Conservation (phyloP, 345 rosid species). For the Bruguiera sexangula region DNA sequence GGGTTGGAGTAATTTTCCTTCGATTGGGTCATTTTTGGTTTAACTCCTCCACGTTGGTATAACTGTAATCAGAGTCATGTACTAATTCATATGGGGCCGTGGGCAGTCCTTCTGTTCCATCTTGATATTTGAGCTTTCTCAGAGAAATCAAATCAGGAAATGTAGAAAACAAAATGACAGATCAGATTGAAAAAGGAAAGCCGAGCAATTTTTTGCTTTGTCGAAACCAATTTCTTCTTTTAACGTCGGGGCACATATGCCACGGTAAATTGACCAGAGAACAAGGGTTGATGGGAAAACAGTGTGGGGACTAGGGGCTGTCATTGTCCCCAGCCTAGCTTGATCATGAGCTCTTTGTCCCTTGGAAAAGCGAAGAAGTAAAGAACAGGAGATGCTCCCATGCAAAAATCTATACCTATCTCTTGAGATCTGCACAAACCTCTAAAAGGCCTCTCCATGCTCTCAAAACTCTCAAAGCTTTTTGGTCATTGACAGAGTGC, state of each 20-base stretch:
- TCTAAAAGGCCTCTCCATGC: background rate
- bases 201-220: background rate
- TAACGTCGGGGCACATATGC: too few relatives aligned
- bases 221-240: too few relatives aligned
- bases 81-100: background rate
- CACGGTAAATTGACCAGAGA: background rate
- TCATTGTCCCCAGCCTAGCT: slow-evolving; percentile 16
- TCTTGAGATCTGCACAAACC: slow-evolving; percentile 17
- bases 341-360: slow-evolving; percentile 17
- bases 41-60: background rate
- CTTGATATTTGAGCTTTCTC: background rate
- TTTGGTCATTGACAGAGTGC: too few relatives aligned
- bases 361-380: slow-evolving; percentile 15
- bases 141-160: background rate
- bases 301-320: slow-evolving; percentile 20
- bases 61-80: too few relatives aligned
- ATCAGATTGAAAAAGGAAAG: background rate
- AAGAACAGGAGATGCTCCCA: background rate
- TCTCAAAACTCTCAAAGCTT: background rate
- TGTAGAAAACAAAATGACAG: slow-evolving; percentile 11
- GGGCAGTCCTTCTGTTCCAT: background rate
- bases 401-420: slow-evolving; percentile 6
- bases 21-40: background rate
- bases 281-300: background rate
- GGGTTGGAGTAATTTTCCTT: background rate